phyloP scores from a whole-genome alignment of 23 red algal species.

The Gracilaria gracilis region DNA sequence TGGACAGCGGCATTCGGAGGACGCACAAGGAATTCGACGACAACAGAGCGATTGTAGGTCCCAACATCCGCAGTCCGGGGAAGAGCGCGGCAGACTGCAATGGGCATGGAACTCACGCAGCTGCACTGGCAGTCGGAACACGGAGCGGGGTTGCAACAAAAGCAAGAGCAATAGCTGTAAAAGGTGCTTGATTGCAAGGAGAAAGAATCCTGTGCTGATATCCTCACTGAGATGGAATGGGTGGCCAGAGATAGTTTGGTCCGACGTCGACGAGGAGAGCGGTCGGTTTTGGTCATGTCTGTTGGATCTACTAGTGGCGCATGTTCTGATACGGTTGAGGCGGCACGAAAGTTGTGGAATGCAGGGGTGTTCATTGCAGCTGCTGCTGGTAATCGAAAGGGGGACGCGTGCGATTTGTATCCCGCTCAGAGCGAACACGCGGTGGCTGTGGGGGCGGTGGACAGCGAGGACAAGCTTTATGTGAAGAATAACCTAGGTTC shows the following conservation, averaged over 20 bases:
- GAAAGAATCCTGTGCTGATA: conserved; percentile 46
- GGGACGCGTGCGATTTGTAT: conserved; percentile 60
- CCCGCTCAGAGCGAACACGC: conserved; percentile 40
- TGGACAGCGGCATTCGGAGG: conserved; percentile 57
- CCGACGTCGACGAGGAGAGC: conserved; percentile 15
- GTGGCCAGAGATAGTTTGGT: conserved; percentile 15
- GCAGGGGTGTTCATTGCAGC: conserved; percentile 51
- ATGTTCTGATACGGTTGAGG: conserved; percentile 44
- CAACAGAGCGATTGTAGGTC: conserved; percentile 13
- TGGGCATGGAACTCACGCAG: conserved; percentile 70
- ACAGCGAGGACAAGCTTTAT: conserved; percentile 37
- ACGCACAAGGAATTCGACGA: conserved; percentile 42
- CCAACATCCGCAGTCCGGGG: conserved; percentile 34
- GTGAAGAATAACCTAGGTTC: conserved; percentile 44
- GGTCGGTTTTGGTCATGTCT: conserved; percentile 58
- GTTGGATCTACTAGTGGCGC: conserved; percentile 51
- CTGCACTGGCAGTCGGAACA: conserved; percentile 38
- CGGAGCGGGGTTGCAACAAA: conserved; percentile 15
- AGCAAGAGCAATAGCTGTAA: conserved; percentile 30
- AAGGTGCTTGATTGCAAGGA: conserved; percentile 52
- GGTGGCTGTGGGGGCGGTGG: conserved; percentile 58
- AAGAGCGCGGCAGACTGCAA: conserved; percentile 39
- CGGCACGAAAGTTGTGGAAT: conserved; percentile 19
- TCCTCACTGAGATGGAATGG: conserved; percentile 46
- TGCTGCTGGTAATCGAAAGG: conserved; percentile 51